Evolutionary conservation across 495 filamentous ascomycete genomes (phyloP).

Genomic region (Poronia punctata): DNA sequence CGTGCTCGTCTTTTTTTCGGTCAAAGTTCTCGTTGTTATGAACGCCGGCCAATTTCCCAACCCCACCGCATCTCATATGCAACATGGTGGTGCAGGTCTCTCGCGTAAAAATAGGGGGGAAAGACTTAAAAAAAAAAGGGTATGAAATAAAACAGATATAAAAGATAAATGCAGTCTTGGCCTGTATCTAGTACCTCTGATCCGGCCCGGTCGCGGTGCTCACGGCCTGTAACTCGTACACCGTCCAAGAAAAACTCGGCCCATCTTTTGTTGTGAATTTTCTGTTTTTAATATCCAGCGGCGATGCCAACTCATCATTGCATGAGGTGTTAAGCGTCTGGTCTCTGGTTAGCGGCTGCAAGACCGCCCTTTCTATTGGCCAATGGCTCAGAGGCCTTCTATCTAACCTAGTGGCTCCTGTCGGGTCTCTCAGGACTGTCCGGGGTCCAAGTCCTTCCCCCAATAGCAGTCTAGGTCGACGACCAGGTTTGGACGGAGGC

Average conservation of each 20-base stretch:
- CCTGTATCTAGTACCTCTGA: constrained; percentile 10
- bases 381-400: constrained; percentile 15
- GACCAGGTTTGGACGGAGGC: constrained; percentile 26
- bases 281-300: constrained; percentile 60
- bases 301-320: constrained; percentile 88
- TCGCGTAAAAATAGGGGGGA: too few species aligned
- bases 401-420: constrained; percentile 29
- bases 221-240: constrained; percentile 35
- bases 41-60: constrained; percentile 11
- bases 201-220: constrained; percentile 12
- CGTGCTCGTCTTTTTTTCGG: constrained; percentile 9
- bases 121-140: too few species aligned
- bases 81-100: constrained; percentile 9
- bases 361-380: constrained; percentile 29
- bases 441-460: constrained; percentile 18
- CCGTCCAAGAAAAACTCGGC: constrained; percentile 46
- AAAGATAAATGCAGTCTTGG: too few species aligned
- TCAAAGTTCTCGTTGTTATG: constrained; percentile 11
- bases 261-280: too few species aligned
- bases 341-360: constrained; percentile 46
- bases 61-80: too few species aligned
- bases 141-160: too few species aligned
- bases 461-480: constrained; percentile 34
- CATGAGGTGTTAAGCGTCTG: constrained; percentile 56
- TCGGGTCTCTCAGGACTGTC: constrained; percentile 24